Base-by-base conservation (phyloP, 1,139 yeast species). In the Petasospora rhodanensis region DNA sequence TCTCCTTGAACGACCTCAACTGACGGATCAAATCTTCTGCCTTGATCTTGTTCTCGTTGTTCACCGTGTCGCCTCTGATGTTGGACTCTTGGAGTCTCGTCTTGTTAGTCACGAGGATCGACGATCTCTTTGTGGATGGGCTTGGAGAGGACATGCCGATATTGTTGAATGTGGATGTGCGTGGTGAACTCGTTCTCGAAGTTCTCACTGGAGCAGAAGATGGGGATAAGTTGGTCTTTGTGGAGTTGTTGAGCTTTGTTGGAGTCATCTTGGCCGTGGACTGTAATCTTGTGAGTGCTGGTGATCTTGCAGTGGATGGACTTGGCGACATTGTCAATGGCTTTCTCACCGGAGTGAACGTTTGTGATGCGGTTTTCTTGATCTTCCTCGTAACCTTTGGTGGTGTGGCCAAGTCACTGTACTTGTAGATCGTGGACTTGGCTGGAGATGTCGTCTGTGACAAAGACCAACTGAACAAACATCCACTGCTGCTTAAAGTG, bases 401-500 rank as follows among this genome's bases (percentile, higher is more conserved):
- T 20, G 55, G 47, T 0, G 45, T 32, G 5, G 42, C 40, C 20
- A 38, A 18, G 12, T 39, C 40, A 13, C 18, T 45, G 22, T 28
- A 34, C 31, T 24, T 32, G 12, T 33, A 28, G 8, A 38, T 40
- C 0, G 40, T 33, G 6, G 45, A 14, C 18, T 36, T 33, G 6
- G 36, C 15, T 7, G 24, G 22, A 5, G 24, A 2, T n/a, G 22
- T 4, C 24, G 21, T 6, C 7, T 26, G 26, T 5, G 32, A 15
- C 14, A 35, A 27, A 3, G 41, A 36, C 79, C 79, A 74, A n/a
- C 51, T 52, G 36, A 74, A 72, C 31, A 73, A 46, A 45, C 79
- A 73, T 0, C 79, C 79, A 43, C 69, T 77, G 8, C 57, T 56
- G 15, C 77, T 68, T 14, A 71, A n/a, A n/a, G n/a, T n/a, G n/a